Evolutionary conservation across 2,329 filamentous ascomycete species (phyloP).

Genomic region (Mariannaea sp.): DNA sequence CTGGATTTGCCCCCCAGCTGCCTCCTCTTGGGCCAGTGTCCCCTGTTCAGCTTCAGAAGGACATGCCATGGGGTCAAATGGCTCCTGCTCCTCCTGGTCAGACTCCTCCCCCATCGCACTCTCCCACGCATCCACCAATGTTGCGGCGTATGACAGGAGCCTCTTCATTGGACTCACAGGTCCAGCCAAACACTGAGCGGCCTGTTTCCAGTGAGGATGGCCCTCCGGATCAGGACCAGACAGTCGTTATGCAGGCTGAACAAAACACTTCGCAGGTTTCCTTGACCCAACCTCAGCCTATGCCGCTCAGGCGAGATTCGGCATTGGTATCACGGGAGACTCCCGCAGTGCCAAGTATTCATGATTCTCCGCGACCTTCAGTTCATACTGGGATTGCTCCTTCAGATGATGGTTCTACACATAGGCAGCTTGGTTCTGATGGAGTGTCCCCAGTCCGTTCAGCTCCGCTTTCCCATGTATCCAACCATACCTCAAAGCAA

Average conservation of each 20-base stretch:
- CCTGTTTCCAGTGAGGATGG: slow-evolving; percentile 19
- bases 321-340: slow-evolving; percentile 15
- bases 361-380: slow-evolving; percentile 22
- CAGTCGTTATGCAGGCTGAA: not conserved
- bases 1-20: slow-evolving; percentile 16
- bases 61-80: slow-evolving; percentile 9
- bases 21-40: not conserved
- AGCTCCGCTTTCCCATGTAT: slow-evolving; percentile 22
- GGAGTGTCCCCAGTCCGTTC: slow-evolving; percentile 21
- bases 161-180: slow-evolving; percentile 23
- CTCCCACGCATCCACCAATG: slow-evolving; percentile 15
- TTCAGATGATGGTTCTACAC: slow-evolving; percentile 13
- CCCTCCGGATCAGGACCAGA: slow-evolving; percentile 3
- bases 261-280: slow-evolving; percentile 1
- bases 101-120: not conserved
- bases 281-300: slow-evolving; percentile 13
- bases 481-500: slow-evolving; percentile 26
- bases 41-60: slow-evolving; percentile 13
- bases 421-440: slow-evolving; percentile 26
- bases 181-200: slow-evolving; percentile 18
- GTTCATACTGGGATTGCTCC: slow-evolving; percentile 17
- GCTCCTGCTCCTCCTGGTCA: slow-evolving; percentile 9
- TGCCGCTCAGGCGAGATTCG: slow-evolving; percentile 12
- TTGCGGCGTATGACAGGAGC: slow-evolving; percentile 25
- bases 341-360: not conserved